Base-by-base conservation (phyloP, 2,329 filamentous ascomycete species). In the Hypoxylon sp. region DNA sequence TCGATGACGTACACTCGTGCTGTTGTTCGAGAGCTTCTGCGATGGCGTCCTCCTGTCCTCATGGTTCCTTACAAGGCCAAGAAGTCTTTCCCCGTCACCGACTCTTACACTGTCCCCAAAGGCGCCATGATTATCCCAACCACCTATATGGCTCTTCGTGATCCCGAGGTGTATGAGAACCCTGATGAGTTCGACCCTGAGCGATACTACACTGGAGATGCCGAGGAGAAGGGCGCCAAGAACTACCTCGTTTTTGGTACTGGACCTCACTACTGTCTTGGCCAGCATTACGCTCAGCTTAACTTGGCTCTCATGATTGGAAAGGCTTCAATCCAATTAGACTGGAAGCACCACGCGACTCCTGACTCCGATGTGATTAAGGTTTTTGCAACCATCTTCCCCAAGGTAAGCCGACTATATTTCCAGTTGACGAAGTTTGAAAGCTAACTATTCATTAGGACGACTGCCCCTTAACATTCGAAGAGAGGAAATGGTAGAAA, bases 301-400 rank as follows among this genome's bases (percentile, higher is more conserved):
- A 97, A 97, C 81, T 84, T 99, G 75, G 95, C 93, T 77, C 88
- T 93, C 51, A 92, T 97, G 87, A 87, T 97, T 76, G 94, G 94
- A 78, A 97, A 96, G 87, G 94, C 94, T 7, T 92, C 93, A 72
- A 86, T 97, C 80, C 85, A 90, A 78, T 85, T 98, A 73, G 90
- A 98, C 81, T 98, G 95, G 95, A 88, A 90, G 79, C 96, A 99
- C 81, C 89, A 93, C 79, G 82, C 93, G 17, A 98, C 96, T 10
- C 89, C 92, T 0, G 77, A 85, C 65, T 97, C 93, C 0, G 96
- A 99, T 83, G 91, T 97, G 81, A 98, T 99, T 82, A 95, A 97
- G 85, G 95, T 98, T 73, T 99, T 98, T 83, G 96, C 96, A 44
- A 98, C 94, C 29, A 97, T 99, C 75, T 99, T 99, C 87, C 96